These are phyloP conservation scores for Ophiocordyceps robertsii DNA, from an alignment of 2,329 filamentous ascomycete species.

Conservation along the genomic window DNA sequence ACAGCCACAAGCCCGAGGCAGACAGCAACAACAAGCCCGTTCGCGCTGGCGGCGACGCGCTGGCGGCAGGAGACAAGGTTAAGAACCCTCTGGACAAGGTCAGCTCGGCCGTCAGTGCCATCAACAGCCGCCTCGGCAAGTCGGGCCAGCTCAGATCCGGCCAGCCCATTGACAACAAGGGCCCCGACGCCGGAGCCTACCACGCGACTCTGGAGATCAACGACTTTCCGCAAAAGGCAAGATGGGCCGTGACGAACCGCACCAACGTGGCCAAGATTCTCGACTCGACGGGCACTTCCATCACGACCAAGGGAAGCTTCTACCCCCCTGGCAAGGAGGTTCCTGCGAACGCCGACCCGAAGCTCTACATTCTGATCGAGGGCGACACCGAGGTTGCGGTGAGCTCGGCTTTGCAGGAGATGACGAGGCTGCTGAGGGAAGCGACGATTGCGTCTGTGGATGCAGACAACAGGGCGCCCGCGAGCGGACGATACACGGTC, in stretches of 20 bases:
- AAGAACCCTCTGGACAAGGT: conserved; percentile 74
- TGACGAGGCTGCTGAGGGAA: conserved; percentile 78
- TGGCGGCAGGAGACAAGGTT: conserved; percentile 42
- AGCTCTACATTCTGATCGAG: conserved; percentile 94
- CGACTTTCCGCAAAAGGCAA: conserved; percentile 95
- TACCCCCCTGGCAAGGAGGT: conserved; percentile 75
- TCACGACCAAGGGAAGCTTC: conserved; percentile 92
- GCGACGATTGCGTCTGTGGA: conserved; percentile 83
- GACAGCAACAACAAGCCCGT: conserved; percentile 21
- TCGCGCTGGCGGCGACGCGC: conserved; percentile 30
- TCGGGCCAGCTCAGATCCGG: conserved; percentile 82
- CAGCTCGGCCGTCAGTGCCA: conserved; percentile 77
- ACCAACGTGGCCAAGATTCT: conserved; percentile 98
- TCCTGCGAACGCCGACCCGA: conserved; percentile 62
- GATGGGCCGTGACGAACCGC: conserved; percentile 96
- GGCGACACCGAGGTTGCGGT: conserved; percentile 92
- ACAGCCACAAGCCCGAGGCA: conserved; percentile 30
- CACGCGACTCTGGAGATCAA: conserved; percentile 98
- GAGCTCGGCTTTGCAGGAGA: conserved; percentile 76
- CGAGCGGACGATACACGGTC: conserved; percentile 76
- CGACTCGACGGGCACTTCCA: conserved; percentile 85
- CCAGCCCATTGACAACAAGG: conserved; percentile 96
- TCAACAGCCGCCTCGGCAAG: conserved; percentile 80
- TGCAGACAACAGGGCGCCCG: conserved; percentile 66
- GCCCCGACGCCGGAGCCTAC: conserved; percentile 90